phyloP scores from a whole-genome alignment of 805 yeast species.

The Ogataea minuta region DNA sequence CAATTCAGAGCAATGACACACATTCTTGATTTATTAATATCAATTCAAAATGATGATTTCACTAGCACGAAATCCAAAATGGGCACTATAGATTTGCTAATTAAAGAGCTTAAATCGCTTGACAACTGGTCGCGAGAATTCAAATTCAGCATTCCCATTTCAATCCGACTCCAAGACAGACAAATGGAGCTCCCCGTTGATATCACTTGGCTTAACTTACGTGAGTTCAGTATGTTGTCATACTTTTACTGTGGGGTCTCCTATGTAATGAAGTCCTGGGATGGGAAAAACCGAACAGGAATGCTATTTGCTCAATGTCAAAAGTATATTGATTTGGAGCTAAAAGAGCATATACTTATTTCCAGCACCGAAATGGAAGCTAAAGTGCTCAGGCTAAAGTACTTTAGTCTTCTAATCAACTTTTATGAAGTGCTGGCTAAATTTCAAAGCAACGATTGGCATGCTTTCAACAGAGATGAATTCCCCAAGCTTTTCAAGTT shows the following conservation, averaged over 20 bases:
- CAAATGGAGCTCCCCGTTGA: conserved; percentile 23
- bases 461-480: conserved; percentile 3
- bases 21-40: conserved; percentile 29
- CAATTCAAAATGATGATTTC: conserved; percentile 32
- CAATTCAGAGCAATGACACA: conserved; percentile 37
- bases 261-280: conserved; percentile 37
- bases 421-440: conserved; percentile 40
- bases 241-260: conserved; percentile 44
- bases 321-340: conserved; percentile 32
- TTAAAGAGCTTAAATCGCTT: conserved; percentile 29
- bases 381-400: conserved; percentile 32
- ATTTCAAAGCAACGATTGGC: conserved; percentile 27
- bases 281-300: conserved; percentile 35
- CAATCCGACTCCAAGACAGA: neutral
- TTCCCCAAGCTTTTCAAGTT: conserved; percentile 27
- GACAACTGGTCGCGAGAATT: conserved; percentile 10
- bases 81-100: conserved; percentile 29
- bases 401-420: conserved; percentile 30
- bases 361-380: conserved; percentile 27
- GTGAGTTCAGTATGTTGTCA: conserved; percentile 41
- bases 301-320: conserved; percentile 39
- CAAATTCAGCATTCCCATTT: conserved; percentile 10
- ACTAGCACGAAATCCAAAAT: conserved; percentile 27
- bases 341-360: conserved; percentile 10
- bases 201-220: conserved; percentile 42